These are phyloP conservation scores for Aspergillus ostianus DNA, from an alignment of 495 filamentous ascomycete genomes.

Conservation along the genomic window DNA sequence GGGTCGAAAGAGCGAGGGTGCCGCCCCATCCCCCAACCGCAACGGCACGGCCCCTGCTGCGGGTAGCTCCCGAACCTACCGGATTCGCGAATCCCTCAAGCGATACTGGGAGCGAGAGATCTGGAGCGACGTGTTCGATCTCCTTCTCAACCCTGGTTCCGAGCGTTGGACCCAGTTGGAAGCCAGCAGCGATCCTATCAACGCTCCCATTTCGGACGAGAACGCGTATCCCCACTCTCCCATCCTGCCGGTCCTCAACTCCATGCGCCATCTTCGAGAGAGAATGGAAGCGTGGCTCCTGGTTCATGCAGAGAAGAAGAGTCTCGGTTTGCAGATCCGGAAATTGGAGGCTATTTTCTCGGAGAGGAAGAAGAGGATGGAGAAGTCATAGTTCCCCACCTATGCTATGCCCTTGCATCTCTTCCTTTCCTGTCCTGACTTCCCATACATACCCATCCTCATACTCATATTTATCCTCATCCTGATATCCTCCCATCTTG, in stretches of 20 bases:
- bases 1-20: slow-evolving; percentile 34
- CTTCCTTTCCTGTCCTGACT: slow-evolving; percentile 7
- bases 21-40: slow-evolving; percentile 27
- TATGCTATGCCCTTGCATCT: neutral
- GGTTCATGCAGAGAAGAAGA: slow-evolving; percentile 76
- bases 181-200: slow-evolving; percentile 48
- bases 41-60: slow-evolving; percentile 12
- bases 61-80: slow-evolving; percentile 50
- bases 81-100: slow-evolving; percentile 75
- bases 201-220: slow-evolving; percentile 5
- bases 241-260: slow-evolving; percentile 63
- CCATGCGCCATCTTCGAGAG: slow-evolving; percentile 64
- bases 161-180: slow-evolving; percentile 52
- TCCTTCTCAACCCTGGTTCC: slow-evolving; percentile 75
- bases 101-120: slow-evolving; percentile 94
- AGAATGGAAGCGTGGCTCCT: slow-evolving; percentile 85
- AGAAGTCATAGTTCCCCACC: slow-evolving; percentile 23
- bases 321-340: slow-evolving; percentile 54
- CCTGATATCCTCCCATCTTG: neutral
- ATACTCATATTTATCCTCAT: neutral
- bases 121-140: slow-evolving; percentile 79
- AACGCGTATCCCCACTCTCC: neutral
- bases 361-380: slow-evolving; percentile 60
- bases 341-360: slow-evolving; percentile 66
- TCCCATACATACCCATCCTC: neutral